Evolutionary conservation across 495 filamentous ascomycete species (phyloP).

Genomic region (Echria macrotheca): DNA sequence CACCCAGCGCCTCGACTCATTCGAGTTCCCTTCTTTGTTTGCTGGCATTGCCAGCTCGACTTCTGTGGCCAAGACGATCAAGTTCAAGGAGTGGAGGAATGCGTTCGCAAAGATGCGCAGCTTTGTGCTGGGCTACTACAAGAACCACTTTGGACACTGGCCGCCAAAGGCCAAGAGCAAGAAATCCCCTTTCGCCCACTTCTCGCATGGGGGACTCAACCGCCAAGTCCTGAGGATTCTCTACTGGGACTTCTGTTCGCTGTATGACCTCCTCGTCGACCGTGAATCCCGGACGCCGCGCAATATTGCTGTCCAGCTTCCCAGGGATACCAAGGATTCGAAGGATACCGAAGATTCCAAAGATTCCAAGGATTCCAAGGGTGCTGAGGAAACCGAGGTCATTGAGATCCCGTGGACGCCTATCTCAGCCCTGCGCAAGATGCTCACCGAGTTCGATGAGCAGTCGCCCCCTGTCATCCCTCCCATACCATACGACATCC

Average conservation of each 20-base stretch:
- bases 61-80: conserved; percentile 66
- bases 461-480: conserved; percentile 84
- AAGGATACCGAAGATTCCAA: too few species aligned
- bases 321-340: conserved; percentile 24
- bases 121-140: conserved; percentile 72
- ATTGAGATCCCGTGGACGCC: conserved; percentile 32
- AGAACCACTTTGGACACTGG: conserved; percentile 82
- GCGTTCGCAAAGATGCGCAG: conserved; percentile 69
- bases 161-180: conserved; percentile 87
- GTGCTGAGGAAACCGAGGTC: conserved; percentile 17
- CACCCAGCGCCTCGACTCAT: conserved; percentile 63
- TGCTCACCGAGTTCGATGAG: conserved; percentile 82
- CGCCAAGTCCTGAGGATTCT: conserved; percentile 72
- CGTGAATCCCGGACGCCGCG: conserved; percentile 55
- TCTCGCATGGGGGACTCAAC: conserved; percentile 80
- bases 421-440: conserved; percentile 55
- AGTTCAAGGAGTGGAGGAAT: conserved; percentile 78
- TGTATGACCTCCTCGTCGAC: conserved; percentile 89
- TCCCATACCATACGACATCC: conserved; percentile 86
- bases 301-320: conserved; percentile 46
- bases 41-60: conserved; percentile 81
- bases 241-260: conserved; percentile 76
- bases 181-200: conserved; percentile 87
- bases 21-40: conserved; percentile 88
- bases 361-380: background rate